Evolutionary conservation across 1,139 yeast species (phyloP).

Genomic region (Maudiozyma humilis): DNA sequence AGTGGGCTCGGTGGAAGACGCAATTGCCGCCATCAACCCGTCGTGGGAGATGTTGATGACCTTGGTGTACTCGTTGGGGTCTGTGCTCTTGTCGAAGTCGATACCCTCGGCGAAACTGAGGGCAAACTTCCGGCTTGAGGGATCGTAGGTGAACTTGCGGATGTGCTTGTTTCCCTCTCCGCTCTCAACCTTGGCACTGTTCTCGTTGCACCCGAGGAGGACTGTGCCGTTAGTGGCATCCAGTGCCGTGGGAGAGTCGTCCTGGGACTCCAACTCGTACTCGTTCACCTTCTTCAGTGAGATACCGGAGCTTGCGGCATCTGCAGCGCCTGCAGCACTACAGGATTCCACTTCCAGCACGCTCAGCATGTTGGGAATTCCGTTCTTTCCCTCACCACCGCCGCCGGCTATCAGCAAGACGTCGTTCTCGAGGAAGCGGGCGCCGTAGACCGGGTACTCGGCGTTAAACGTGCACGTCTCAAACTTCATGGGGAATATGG

Average conservation of each 20-base stretch:
- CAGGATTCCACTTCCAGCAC: constrained; percentile 37
- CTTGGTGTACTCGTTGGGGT: constrained; percentile 53
- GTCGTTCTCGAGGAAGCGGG: constrained; percentile 54
- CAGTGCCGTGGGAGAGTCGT: constrained; percentile 69
- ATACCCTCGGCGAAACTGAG: constrained; percentile 50
- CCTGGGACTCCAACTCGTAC: constrained; percentile 50
- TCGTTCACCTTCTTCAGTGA: constrained; percentile 49
- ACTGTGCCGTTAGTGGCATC: constrained; percentile 40
- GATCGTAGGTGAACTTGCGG: constrained; percentile 48
- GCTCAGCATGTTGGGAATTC: constrained; percentile 76
- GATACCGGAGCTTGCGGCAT: constrained; percentile 35
- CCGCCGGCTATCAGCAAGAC: constrained; percentile 78
- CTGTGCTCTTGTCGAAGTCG: constrained; percentile 32
- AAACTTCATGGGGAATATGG: constrained; percentile 28
- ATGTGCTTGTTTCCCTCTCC: constrained; percentile 62
- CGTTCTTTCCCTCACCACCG: constrained; percentile 91
- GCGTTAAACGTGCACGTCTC: constrained; percentile 37
- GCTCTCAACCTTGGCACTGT: constrained; percentile 44
- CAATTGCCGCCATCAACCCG: constrained; percentile 51
- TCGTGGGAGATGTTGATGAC: constrained; percentile 45
- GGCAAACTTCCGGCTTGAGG: constrained; percentile 39
- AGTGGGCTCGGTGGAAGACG: constrained; percentile 53
- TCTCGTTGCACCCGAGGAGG: constrained; percentile 68
- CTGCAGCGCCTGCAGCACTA: background rate
- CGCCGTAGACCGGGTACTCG: constrained; percentile 77